Evolutionary conservation across 768 basidiomycete species (phyloP), one percentile per base, ranked within the genome.

Genomic region (Leccinum broughii): DNA sequence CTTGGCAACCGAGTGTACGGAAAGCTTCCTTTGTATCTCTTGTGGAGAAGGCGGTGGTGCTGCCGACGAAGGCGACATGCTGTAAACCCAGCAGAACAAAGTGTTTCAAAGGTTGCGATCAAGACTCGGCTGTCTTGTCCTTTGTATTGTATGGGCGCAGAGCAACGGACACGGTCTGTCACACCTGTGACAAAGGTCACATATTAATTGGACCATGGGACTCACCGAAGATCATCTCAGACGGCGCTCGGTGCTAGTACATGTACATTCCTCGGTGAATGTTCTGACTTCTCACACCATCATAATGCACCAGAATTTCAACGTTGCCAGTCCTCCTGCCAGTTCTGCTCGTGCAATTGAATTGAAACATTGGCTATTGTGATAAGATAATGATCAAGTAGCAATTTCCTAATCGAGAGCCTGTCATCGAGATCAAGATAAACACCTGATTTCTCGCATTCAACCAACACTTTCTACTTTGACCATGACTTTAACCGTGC

Each of bases 1-100:
- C 68, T 77, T 81, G 35, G 84, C 77, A 3, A 79, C 80, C 0
- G 88, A 85, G 66, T 89, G 88, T 20, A 92, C 82, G 3, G 91
- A 93, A 6, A 95, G 84, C 71, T 94, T 95, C 64, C 92, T 81
- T 59, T 90, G 83, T 17, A 95, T 85, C 77, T 95, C 93, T 72
- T 93, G 92, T 15, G 88, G 87, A 13, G 93, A 88, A 8, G 92
- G 93, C 5, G 92, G 89, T 14, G 88, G 57, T 44, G 67, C 74
- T 51, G 70, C 54, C 51, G 74, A 70, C 51, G 74, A 70, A 56
- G 66, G 62, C 51, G 70, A 65, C 71, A 73, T 74, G 34, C 39
- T 62, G 55, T 11, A 30, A 52, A 62, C 65, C 35, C 54, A 44
- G 63, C 54, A 58, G 55, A 56, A 51, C 39, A n/a, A 37, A 4